phyloP scores from a whole-genome alignment of 164 flowering plant species.

The Nymphaea thermarum region DNA sequence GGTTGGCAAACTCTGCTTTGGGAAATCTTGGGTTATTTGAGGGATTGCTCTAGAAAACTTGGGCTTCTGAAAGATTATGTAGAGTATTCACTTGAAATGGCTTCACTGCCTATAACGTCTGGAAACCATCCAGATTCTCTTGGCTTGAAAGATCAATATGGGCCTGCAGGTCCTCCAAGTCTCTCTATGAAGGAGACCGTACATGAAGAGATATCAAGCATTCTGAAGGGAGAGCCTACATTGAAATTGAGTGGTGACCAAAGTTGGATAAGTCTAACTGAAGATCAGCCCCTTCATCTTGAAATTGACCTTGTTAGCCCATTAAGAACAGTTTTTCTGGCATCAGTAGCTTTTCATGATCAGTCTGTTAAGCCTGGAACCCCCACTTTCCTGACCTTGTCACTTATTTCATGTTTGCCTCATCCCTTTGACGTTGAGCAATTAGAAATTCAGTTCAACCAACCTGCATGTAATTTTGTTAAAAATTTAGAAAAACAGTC shows the following conservation, averaged over 20 bases:
- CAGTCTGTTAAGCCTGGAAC: slow-evolving; percentile 70
- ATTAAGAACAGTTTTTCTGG: slow-evolving; percentile 70
- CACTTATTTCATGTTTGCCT: slow-evolving; percentile 80
- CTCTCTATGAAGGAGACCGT: slow-evolving; percentile 43
- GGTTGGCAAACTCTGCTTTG: slow-evolving; percentile 87
- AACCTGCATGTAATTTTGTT: slow-evolving; percentile 67
- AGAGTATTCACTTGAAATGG: slow-evolving; percentile 96
- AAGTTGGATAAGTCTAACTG: slow-evolving; percentile 19
- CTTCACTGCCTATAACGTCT: slow-evolving; percentile 70
- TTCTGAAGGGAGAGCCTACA: slow-evolving; percentile 35
- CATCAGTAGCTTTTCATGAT: slow-evolving; percentile 91
- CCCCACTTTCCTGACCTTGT: slow-evolving; percentile 51
- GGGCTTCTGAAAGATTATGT: slow-evolving; percentile 52
- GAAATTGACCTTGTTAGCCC: slow-evolving; percentile 96
- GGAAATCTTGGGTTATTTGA: slow-evolving; percentile 80
- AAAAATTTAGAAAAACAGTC: slow-evolving; percentile 26
- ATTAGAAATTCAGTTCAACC: slow-evolving; percentile 88
- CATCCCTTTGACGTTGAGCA: slow-evolving; percentile 60
- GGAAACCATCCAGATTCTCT: slow-evolving; percentile 10
- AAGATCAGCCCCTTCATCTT: slow-evolving; percentile 53
- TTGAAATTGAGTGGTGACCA: slow-evolving; percentile 18
- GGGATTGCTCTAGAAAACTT: slow-evolving; percentile 68
- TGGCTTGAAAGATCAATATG: slow-evolving; percentile 33
- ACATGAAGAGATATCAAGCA: slow-evolving; percentile 56
- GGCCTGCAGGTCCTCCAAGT: slow-evolving; percentile 72